Conservation (phyloP, 208 protist species). For the Herpetomonas muscarum region DNA sequence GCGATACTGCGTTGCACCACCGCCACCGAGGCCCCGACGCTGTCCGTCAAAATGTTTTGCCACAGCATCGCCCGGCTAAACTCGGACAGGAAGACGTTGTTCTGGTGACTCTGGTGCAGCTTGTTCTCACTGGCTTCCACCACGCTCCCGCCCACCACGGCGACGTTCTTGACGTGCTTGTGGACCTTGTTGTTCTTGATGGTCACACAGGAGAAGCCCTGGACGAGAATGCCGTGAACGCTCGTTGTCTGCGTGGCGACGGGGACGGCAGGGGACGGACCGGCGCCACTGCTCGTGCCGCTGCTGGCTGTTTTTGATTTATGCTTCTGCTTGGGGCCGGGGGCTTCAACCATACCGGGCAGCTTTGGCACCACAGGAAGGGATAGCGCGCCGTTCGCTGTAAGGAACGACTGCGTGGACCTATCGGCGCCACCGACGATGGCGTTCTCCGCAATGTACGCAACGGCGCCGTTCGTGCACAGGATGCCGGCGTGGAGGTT, state of each 20-base stretch:
- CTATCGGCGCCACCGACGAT: conserved; percentile 1
- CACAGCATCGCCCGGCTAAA: conserved; percentile 13
- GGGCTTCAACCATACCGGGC: no score
- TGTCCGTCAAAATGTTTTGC: conserved; percentile 10
- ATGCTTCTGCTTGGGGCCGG: no score
- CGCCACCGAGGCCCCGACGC: background rate
- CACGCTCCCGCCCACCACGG: conserved; percentile 14
- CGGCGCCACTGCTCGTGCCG: no score
- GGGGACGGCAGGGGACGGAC: no score
- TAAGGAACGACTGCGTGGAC: background rate
- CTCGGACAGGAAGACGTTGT: conserved; percentile 16
- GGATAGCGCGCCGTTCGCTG: background rate
- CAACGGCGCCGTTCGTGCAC: background rate
- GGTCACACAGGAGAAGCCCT: background rate
- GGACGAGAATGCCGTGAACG: background rate
- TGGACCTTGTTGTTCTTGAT: background rate
- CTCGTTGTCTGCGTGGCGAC: background rate
- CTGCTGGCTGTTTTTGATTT: no score
- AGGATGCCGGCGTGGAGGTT: conserved; percentile 2
- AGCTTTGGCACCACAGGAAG: no score
- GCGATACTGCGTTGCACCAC: background rate
- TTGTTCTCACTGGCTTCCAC: conserved; percentile 14
- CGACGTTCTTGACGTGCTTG: background rate
- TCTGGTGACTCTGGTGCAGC: conserved; percentile 12
- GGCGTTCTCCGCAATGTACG: conserved; percentile 5